Evolutionary conservation across 192 early-diverging fungal genomes (phyloP).

Genomic region (Backusella australiensis): DNA sequence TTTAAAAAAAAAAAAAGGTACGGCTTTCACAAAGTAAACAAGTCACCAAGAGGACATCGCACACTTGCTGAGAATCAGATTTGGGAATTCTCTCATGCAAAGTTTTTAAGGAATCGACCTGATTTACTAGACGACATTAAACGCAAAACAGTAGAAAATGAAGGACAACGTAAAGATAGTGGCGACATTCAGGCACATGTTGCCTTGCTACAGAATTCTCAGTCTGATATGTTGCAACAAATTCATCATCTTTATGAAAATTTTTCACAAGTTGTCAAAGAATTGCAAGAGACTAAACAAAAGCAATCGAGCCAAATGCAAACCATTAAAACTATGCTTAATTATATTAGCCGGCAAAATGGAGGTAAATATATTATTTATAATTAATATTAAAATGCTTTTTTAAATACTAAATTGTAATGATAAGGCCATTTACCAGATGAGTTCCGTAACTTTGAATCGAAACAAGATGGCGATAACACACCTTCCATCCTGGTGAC

Average conservation of each 20-base stretch:
- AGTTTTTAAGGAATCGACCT: slow-evolving; percentile 71
- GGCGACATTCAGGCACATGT: slow-evolving; percentile 70
- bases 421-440: neutral
- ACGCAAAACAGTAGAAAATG: slow-evolving; percentile 86
- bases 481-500: slow-evolving; percentile 25
- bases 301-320: slow-evolving; percentile 65
- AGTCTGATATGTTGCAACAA: slow-evolving; percentile 71
- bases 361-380: slow-evolving; percentile 16
- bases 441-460: neutral
- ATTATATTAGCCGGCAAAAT: slow-evolving; percentile 46
- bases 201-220: slow-evolving; percentile 72
- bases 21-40: slow-evolving; percentile 92
- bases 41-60: slow-evolving; percentile 79
- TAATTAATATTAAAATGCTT: slow-evolving; percentile 40
- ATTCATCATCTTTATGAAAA: slow-evolving; percentile 71
- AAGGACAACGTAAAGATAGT: slow-evolving; percentile 66
- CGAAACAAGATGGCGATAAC: neutral
- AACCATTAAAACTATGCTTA: slow-evolving; percentile 63
- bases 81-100: slow-evolving; percentile 88
- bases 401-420: slow-evolving; percentile 46
- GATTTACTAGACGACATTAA: slow-evolving; percentile 89
- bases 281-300: slow-evolving; percentile 68
- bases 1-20: slow-evolving; percentile 42
- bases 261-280: slow-evolving; percentile 65
- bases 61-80: slow-evolving; percentile 87